phyloP scores from a whole-genome alignment of 106 monocot species.

The Phalaenopsis aphrodite region DNA sequence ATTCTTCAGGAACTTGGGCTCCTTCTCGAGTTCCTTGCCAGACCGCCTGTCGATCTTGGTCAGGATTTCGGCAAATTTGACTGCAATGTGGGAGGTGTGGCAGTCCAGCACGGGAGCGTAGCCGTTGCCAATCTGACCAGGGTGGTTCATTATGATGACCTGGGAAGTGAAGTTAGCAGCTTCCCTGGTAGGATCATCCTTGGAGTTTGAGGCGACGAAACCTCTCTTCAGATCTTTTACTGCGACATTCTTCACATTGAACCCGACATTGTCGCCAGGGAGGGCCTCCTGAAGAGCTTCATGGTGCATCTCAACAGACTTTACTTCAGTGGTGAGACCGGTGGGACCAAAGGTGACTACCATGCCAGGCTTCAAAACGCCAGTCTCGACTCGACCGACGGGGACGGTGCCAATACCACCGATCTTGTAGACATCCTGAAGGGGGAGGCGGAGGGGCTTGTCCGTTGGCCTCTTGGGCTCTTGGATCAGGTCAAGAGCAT shows the following conservation, averaged over 20 bases:
- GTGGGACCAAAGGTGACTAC: conserved; percentile 48
- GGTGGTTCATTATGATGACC: conserved; percentile 67
- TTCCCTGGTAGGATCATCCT: conserved; percentile 51
- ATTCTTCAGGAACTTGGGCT: conserved; percentile 61
- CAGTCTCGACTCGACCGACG: conserved; percentile 45
- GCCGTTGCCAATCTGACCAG: conserved; percentile 55
- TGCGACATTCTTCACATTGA: conserved; percentile 59
- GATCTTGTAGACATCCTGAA: conserved; percentile 65
- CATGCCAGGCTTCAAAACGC: conserved; percentile 49
- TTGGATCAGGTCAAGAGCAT: conserved; percentile 39
- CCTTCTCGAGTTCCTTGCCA: conserved; percentile 54
- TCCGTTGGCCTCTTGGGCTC: conserved; percentile 55
- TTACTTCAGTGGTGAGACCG: conserved; percentile 54
- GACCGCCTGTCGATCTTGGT: conserved; percentile 55
- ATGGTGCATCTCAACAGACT: conserved; percentile 65
- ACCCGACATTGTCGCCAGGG: conserved; percentile 53
- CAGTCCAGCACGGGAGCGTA: conserved; percentile 49
- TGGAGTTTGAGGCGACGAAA: conserved; percentile 55
- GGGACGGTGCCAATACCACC: conserved; percentile 54
- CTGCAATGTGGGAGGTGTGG: conserved; percentile 54
- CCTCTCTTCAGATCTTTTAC: conserved; percentile 59
- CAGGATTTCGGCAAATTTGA: conserved; percentile 41
- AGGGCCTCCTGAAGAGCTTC: conserved; percentile 43
- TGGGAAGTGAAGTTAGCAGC: conserved; percentile 51
- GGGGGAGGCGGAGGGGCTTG: conserved; percentile 55